Evolutionary conservation across 2,329 filamentous ascomycete genomes (phyloP).

Genomic region (Sporothrix euskadiensis): DNA sequence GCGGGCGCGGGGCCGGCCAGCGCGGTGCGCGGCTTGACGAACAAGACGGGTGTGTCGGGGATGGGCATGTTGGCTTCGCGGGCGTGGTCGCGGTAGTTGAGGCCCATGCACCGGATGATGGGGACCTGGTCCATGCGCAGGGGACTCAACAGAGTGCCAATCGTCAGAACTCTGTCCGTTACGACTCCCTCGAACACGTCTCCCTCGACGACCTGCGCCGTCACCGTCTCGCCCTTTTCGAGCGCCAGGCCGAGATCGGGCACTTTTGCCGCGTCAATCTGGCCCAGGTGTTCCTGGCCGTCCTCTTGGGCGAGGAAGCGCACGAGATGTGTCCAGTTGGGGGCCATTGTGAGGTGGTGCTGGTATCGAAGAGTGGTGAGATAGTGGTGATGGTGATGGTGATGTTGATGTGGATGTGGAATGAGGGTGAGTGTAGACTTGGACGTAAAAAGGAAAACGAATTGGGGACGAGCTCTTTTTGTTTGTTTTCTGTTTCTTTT

Average conservation of each 20-base stretch:
- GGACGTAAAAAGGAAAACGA: too few relatives aligned
- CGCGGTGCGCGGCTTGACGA: slow-evolving; percentile 44
- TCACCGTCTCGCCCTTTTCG: slow-evolving; percentile 39
- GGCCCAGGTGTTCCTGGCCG: slow-evolving; percentile 44
- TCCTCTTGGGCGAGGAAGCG: slow-evolving; percentile 47
- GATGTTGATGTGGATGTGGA: neutral
- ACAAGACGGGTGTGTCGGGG: slow-evolving; percentile 42
- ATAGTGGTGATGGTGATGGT: neutral
- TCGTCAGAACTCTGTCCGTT: slow-evolving; percentile 37
- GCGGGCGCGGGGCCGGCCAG: slow-evolving; percentile 40
- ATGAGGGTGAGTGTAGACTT: too few relatives aligned
- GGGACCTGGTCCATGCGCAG: slow-evolving; percentile 41
- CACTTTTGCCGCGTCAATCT: slow-evolving; percentile 39
- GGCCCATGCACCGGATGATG: slow-evolving; percentile 48
- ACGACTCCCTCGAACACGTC: slow-evolving; percentile 42
- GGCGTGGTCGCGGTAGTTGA: slow-evolving; percentile 49
- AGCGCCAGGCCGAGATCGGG: slow-evolving; percentile 43
- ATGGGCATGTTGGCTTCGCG: slow-evolving; percentile 43
- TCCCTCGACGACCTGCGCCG: slow-evolving; percentile 40
- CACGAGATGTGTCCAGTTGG: slow-evolving; percentile 44
- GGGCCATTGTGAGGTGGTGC: slow-evolving; percentile 20
- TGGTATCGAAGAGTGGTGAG: neutral
- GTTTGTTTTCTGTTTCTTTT: neutral
- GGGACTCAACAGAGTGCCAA: slow-evolving; percentile 39
- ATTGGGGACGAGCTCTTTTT: neutral